Base-by-base conservation (phyloP, 2,329 filamentous ascomycete species). In the Aspergillus hiratsukae region DNA sequence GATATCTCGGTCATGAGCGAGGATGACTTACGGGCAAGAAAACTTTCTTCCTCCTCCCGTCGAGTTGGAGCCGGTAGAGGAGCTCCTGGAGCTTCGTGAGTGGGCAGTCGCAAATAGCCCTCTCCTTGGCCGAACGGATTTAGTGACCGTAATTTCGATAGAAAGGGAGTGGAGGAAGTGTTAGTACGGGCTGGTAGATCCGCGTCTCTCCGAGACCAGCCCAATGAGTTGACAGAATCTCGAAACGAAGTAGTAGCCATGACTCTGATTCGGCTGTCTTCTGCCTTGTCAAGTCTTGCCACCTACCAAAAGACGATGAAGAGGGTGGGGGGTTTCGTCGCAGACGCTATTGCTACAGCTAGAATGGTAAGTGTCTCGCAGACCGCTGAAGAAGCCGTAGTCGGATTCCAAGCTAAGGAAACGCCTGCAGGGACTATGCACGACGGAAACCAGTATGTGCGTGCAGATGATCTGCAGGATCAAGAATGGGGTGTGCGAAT, bases 11-110 rank as follows among this genome's bases (percentile, higher is more conserved):
- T 61, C 63, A 69, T 64, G 62, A 56, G 66, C 50, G 54, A 57
- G 40, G 58, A 52, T 55, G 72, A 86, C 94, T 93, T 85, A 99
- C 94, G 81, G 69, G 89, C 87, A 84, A 97, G 92, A 86, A 90
- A 97, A 62, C 87, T 90, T 77, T 97, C 94, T 72, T 97, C 93
- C 75, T 97, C 94, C 71, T 97, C 92, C 66, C 92, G 86, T 69
- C 92, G 84, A 70, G 75, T 90, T 60, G 90, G 85, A 59, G 91
- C 91, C 52, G 93, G 93, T 51, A 97, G 78, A 63, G 92, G 91
- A 62, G 93, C 91, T 50, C 91, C 91, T 37, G 90, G 81, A 64
- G 83, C 82, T 72, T 96, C 92, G 65, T 87, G 87, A 52, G 90
- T 94, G 55, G 94, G 93, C 51, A 99, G 85, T 73, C 89, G 87